Evolutionary conservation across 2,329 filamentous ascomycete species (phyloP), one percentile per base, ranked within the genome.

Genomic region (Graphiopsis chlorocephala): DNA sequence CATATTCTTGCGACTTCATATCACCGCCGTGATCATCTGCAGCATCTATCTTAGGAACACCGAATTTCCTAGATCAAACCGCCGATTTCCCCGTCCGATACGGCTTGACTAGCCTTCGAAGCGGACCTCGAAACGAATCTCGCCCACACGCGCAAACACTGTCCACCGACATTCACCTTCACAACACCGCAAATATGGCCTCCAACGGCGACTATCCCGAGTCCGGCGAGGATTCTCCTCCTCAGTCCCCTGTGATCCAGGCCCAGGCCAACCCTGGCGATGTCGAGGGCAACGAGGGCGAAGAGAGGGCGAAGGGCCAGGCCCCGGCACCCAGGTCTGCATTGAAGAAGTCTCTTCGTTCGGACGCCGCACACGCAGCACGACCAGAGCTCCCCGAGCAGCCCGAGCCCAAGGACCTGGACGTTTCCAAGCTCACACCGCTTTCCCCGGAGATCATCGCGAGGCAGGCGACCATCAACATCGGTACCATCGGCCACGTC

Each of bases 401-500:
- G 83, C 96, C 95, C 70, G 91, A 99, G 72, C 92, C 95, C 74
- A 88, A 90, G 78, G 90, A 93, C 72, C 86, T 99, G 75, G 92
- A 98, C 75, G 86, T 97, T 74, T 86, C 87, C 70, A 87, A 81
- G 61, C 84, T 99, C 73, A 92, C 85, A 70, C 94, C 95, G 65
- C 84, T 97, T 73, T 96, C 94, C 17, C 93, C 93, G 71, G 94
- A 98, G 79, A 98, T 99, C 77, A 99, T 99, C 76, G 92, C 93
- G 67, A 88, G 95, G 75, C 95, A 99, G 85, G 95, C 95, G 64
- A 99, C 95, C 64, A 97, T 98, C 85, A 98, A 98, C 82, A 97
- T 98, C 74, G 95, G 94, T 70, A 97, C 95, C 67, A 98, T 99
- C 79, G 94, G 94, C 64, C 95, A 98, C 80, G 94, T 98, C 85